Evolutionary conservation across 2,329 filamentous ascomycete genomes (phyloP), one percentile per base, ranked within the genome.

Genomic region (Claviceps maximensis): DNA sequence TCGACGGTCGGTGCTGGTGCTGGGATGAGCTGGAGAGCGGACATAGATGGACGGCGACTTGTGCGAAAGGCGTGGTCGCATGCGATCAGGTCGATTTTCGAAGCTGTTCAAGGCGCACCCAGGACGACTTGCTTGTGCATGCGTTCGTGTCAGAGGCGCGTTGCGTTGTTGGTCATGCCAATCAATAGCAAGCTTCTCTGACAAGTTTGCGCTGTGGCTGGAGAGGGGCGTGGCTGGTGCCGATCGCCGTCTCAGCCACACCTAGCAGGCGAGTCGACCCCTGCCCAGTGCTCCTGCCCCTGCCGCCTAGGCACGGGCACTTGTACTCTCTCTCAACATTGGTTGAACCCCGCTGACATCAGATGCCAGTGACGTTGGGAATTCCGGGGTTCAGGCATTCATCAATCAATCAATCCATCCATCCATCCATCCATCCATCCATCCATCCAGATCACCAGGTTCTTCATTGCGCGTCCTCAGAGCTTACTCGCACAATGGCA

Each of bases 401-500:
- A 33, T 33, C 31, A 33, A 33, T 33, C 12, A 6, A 33, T 33
- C 31, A 33, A 9, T 33, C 31, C 7, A 33, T n/a, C n/a, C n/a
- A n/a, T n/a, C n/a, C n/a, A n/a, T n/a, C n/a, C 4, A 29, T 29
- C 8, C 31, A 33, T 33, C 31, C 8, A 33, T 33, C 12, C 31
- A 33, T 33, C 31, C 8, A 9, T 33, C 31, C 7, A 33, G n/a
- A n/a, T n/a, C n/a, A n/a, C 31, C 7, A 33, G 31, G 31, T 10
- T 9, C 40, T 6, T 41, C n/a, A n/a, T 4, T n/a, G 19, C 40
- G 9, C 40, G 38, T 8, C 27, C 23, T 25, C 33, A 15, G n/a
- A 46, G 25, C 33, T 38, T 23, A n/a, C 9, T 25, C 9, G 21
- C 49, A 74, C 56, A 58, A 97, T 97, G 91, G 76, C 88, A 54